phyloP scores from a whole-genome alignment of 23 red algal genomes.

The Pyropia haitanensis region DNA sequence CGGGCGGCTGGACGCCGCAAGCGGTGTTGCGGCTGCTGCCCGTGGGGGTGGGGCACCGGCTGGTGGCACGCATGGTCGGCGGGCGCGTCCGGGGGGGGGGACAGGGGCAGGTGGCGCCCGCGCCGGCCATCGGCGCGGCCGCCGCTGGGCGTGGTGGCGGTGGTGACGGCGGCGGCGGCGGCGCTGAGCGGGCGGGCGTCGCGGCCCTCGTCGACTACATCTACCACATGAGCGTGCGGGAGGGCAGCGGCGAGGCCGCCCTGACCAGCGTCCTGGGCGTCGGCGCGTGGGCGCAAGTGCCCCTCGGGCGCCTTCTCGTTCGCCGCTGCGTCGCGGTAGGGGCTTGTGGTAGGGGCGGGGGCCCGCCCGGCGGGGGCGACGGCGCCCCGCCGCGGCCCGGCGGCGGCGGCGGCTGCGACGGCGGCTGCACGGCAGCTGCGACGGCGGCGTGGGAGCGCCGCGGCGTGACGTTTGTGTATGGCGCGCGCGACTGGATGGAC shows the following conservation, averaged over 20 bases:
- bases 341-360: too few species aligned
- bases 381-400: too few species aligned
- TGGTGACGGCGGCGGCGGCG: background rate
- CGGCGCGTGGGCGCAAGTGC: constrained; percentile 50
- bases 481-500: constrained; percentile 67
- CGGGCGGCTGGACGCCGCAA: constrained; percentile 31
- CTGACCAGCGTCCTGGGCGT: constrained; percentile 47
- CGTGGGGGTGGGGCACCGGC: constrained; percentile 9
- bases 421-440: too few species aligned
- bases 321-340: too few species aligned
- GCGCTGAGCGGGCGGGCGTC: constrained; percentile 6
- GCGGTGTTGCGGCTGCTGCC: constrained; percentile 15
- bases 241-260: constrained; percentile 41
- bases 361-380: too few species aligned
- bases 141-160: too few species aligned
- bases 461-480: constrained; percentile 47
- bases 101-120: background rate
- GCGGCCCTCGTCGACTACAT: constrained; percentile 52
- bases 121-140: background rate
- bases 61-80: constrained; percentile 14
- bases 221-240: constrained; percentile 56
- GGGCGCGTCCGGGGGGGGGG: constrained; percentile 16
- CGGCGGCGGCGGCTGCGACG: too few species aligned
- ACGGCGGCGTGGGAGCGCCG: too few species aligned
- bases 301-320: background rate